Conservation (phyloP, 805 yeast genomes). For the Ogataea chonburiensis region DNA sequence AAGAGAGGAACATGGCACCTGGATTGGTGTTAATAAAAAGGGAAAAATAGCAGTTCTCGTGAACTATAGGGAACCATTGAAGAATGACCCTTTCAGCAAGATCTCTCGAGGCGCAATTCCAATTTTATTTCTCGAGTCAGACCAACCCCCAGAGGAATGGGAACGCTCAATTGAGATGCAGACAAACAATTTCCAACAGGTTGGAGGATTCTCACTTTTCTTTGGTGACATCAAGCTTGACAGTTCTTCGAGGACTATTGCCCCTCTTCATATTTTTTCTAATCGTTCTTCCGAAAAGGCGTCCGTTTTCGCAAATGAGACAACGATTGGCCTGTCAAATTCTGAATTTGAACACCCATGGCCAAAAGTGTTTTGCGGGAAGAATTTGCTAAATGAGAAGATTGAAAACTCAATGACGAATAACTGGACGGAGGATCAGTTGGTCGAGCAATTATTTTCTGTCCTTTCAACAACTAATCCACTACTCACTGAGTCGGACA, state of each 20-base stretch:
- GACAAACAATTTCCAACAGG: slow-evolving; percentile 31
- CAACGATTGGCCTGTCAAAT: slow-evolving; percentile 63
- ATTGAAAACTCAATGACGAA: slow-evolving; percentile 28
- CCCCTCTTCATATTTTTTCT: slow-evolving; percentile 46
- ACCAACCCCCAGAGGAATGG: slow-evolving; percentile 45
- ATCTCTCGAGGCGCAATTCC: slow-evolving; percentile 50
- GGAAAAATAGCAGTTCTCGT: slow-evolving; percentile 73
- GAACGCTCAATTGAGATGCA: slow-evolving; percentile 31
- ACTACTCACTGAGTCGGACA: slow-evolving; percentile 32
- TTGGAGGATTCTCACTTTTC: slow-evolving; percentile 65
- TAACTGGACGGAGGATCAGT: slow-evolving; percentile 31
- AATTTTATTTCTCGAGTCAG: slow-evolving; percentile 35
- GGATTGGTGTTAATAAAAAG: slow-evolving; percentile 68
- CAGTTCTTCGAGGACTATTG: slow-evolving; percentile 25
- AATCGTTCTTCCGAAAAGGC: slow-evolving; percentile 41
- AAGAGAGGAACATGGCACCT: slow-evolving; percentile 77
- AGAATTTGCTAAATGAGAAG: slow-evolving; percentile 51
- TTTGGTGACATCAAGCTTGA: slow-evolving; percentile 47
- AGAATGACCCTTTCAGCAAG: slow-evolving; percentile 21
- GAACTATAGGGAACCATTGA: slow-evolving; percentile 58
- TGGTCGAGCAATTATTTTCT: slow-evolving; percentile 53
- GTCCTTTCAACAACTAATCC: slow-evolving; percentile 47
- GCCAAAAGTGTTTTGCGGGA: slow-evolving; percentile 70
- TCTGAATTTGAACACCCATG: slow-evolving; percentile 68
- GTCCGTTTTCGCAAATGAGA: slow-evolving; percentile 19